These are phyloP conservation scores for Heliamphora pulchella DNA, from an alignment of 179 eudicot species.

Conservation along the genomic window DNA sequence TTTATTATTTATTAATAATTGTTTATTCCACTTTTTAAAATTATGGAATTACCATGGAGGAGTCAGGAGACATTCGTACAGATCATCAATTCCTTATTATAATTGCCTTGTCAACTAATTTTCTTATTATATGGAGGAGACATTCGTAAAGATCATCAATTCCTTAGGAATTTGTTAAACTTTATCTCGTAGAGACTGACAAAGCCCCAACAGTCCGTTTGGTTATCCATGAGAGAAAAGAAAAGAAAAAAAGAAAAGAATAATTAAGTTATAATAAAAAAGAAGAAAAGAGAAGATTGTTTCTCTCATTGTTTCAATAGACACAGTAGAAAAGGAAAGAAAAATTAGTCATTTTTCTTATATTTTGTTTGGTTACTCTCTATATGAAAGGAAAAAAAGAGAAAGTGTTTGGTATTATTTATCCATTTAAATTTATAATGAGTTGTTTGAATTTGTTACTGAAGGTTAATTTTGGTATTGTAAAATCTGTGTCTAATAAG, in stretches of 20 bases:
- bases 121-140: not conserved
- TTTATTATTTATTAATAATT: not conserved
- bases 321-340: not conserved
- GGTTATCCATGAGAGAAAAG: not conserved
- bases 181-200: not conserved
- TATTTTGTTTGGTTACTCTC: too few species aligned
- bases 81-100: not conserved
- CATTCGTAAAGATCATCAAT: not conserved
- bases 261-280: too few species aligned
- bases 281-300: not conserved
- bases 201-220: too few species aligned
- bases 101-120: conserved; percentile 3
- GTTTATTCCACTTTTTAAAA: not conserved
- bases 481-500: too few species aligned
- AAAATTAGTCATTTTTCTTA: too few species aligned
- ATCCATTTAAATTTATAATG: too few species aligned
- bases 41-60: not conserved
- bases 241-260: not conserved
- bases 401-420: too few species aligned
- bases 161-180: not conserved
- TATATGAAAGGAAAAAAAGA: too few species aligned
- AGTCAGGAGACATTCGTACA: too few species aligned
- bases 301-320: not conserved
- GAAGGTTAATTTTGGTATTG: too few species aligned
- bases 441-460: too few species aligned